Percentiles rank a stretch among this genome's conserved stretches.
Evolutionary conservation across 306 rosid genomes (phyloP).

Genomic region (Oxytropis ochrocephala): DNA sequence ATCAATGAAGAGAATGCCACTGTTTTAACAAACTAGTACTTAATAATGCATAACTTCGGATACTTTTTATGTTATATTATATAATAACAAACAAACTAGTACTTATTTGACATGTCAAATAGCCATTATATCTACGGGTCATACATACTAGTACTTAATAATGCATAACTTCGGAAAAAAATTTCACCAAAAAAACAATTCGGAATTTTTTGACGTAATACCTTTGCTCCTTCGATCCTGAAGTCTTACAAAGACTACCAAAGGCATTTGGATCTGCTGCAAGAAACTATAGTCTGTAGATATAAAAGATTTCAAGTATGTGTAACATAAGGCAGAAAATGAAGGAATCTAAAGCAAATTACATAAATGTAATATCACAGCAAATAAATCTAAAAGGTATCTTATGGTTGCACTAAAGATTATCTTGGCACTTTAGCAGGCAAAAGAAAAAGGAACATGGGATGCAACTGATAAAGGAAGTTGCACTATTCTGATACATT

Average conservation of each 20-base stretch:
- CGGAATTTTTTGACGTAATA: neutral
- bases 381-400: neutral
- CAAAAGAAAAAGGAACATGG: neutral
- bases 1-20: conserved; percentile 63
- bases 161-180: too few species aligned
- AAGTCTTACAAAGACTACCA: neutral
- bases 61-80: too few species aligned
- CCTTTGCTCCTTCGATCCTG: neutral
- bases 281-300: neutral
- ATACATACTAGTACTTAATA: too few species aligned
- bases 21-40: conserved; percentile 39
- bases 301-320: neutral
- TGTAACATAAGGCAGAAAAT: neutral
- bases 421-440: neutral
- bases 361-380: neutral
- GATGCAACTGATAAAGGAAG: neutral
- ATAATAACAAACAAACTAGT: too few species aligned
- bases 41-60: too few species aligned
- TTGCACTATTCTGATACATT: neutral
- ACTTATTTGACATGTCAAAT: too few species aligned
- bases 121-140: too few species aligned
- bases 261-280: neutral
- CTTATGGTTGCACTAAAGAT: neutral
- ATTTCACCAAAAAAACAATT: too few species aligned
- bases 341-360: neutral